Percentiles rank a stretch among this genome's conserved stretches.
Evolutionary conservation across 1,139 yeast species (phyloP).

Genomic region (Tardiomyces digboiensis): DNA sequence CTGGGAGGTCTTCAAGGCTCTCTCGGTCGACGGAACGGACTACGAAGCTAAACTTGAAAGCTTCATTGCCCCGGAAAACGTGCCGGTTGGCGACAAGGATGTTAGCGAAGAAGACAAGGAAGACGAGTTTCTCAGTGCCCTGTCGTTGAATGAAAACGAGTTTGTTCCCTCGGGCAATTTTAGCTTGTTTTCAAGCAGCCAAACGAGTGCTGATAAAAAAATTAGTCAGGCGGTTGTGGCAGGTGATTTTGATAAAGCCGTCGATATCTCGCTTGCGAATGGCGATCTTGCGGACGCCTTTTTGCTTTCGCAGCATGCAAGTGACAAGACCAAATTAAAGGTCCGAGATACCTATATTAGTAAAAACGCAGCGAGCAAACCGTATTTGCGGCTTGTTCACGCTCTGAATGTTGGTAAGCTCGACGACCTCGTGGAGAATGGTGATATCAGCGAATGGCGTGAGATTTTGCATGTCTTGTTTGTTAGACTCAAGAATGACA

Average conservation of each 20-base stretch:
- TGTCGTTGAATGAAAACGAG: conserved; percentile 3
- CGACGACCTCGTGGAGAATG: conserved; percentile 67
- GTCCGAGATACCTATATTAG: conserved; percentile 66
- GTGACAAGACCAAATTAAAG: conserved; percentile 44
- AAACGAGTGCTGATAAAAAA: conserved; percentile 35
- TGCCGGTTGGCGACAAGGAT: conserved; percentile 11
- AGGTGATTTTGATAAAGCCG: conserved; percentile 62
- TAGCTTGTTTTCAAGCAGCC: conserved; percentile 29
- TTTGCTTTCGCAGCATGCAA: conserved; percentile 66
- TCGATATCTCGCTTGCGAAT: conserved; percentile 53
- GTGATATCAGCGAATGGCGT: conserved; percentile 75
- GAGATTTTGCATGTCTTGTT: conserved; percentile 65
- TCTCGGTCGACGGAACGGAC: conserved; percentile 36
- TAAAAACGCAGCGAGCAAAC: conserved; percentile 41
- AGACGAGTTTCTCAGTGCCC: conserved; percentile 22
- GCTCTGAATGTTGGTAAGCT: conserved; percentile 46
- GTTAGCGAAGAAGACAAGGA: conserved; percentile 17
- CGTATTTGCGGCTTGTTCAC: conserved; percentile 66
- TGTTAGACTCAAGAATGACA: conserved; percentile 26
- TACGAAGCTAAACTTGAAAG: conserved; percentile 27
- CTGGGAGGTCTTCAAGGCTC: conserved; percentile 63
- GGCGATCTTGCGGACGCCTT: conserved; percentile 71
- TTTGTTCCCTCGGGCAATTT: conserved; percentile 36
- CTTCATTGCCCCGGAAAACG: conserved; percentile 16
- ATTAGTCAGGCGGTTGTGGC: conserved; percentile 49